Evolutionary conservation across 176 grass and related monocot genomes (phyloP), one percentile per base, ranked within the genome.

Genomic region (Aegilops sharonensis): DNA sequence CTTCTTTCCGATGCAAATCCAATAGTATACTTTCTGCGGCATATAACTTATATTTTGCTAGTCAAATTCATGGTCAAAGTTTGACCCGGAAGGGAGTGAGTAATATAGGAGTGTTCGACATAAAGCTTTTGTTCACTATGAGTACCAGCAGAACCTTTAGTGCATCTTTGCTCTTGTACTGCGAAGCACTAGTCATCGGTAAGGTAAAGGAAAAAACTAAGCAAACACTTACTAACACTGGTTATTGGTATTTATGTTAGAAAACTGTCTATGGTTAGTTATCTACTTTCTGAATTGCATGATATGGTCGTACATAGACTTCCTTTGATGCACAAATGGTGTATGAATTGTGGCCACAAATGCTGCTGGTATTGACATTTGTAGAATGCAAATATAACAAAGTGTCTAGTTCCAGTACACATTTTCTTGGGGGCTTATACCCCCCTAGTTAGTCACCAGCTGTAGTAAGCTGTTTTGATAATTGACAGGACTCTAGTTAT

Each of bases 271-370:
- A 24, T 34, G 18, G 3, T 9, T 73, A 2, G 30, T 13, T 82
- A 61, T 36, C 60, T 60, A 45, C 31, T 25, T 13, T 8, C 11
- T 25, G 23, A 78, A 78, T 78, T 78, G 21, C 59, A 40, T 35
- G 56, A 14, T 40, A 4, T 23, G 75, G 50, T 20, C 0, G 30
- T 59, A 14, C 2, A 36, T 78, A 59, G 10, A 59, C 9, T 9
- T 78, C 52, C 32, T 78, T 78, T 37, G 31, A 61, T 61, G 30
- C 32, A 39, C 56, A 37, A 62, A 2, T 78, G 39, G 56, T 62
- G 21, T 66, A 48, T 88, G 20, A 68, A 50, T 83, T 69, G 54
- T 13, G 61, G 61, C 80, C 54, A 78, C 13, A 34, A 62, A 45
- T 47, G 36, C 4, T 80, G 20, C 65, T 43, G 25, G 18, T 17